Conservation (phyloP, 2,329 filamentous ascomycete genomes). For the Claviceps quebecensis region DNA sequence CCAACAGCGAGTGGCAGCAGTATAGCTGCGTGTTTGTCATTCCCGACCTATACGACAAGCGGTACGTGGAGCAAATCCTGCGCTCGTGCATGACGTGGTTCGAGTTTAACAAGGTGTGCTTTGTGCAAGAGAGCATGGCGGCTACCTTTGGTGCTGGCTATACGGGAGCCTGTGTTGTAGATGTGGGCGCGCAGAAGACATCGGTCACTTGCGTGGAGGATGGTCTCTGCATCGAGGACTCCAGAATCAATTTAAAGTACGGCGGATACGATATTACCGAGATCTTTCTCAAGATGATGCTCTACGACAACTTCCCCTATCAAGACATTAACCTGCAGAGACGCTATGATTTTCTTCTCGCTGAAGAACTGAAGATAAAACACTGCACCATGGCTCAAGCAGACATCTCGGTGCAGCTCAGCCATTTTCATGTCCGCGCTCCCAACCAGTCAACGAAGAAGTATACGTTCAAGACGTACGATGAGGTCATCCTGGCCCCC, state of each 20-base stretch:
- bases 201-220: constrained; percentile 96
- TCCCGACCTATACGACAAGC: constrained; percentile 90
- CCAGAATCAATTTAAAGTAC: constrained; percentile 86
- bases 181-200: constrained; percentile 94
- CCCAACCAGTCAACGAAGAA: constrained; percentile 81
- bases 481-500: constrained; percentile 85
- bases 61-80: constrained; percentile 72
- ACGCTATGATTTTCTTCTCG: constrained; percentile 82
- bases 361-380: constrained; percentile 90
- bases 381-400: constrained; percentile 84
- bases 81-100: constrained; percentile 81
- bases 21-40: constrained; percentile 97
- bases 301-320: constrained; percentile 92
- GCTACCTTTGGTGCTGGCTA: constrained; percentile 93
- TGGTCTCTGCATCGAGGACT: constrained; percentile 87
- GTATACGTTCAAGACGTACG: constrained; percentile 93
- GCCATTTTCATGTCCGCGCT: constrained; percentile 80
- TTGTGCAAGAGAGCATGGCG: constrained; percentile 91
- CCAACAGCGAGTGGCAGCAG: constrained; percentile 69
- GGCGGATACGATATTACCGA: constrained; percentile 89
- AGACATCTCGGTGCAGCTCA: constrained; percentile 76
- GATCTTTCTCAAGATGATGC: constrained; percentile 94
- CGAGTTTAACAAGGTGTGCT: constrained; percentile 76
- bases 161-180: constrained; percentile 85
- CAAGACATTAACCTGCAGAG: constrained; percentile 82